Percentiles rank a stretch among this genome's conserved stretches.
These are phyloP conservation scores for Paecilomyces sp. DNA, from an alignment of 2,329 filamentous ascomycete genomes.

Conservation along the genomic window DNA sequence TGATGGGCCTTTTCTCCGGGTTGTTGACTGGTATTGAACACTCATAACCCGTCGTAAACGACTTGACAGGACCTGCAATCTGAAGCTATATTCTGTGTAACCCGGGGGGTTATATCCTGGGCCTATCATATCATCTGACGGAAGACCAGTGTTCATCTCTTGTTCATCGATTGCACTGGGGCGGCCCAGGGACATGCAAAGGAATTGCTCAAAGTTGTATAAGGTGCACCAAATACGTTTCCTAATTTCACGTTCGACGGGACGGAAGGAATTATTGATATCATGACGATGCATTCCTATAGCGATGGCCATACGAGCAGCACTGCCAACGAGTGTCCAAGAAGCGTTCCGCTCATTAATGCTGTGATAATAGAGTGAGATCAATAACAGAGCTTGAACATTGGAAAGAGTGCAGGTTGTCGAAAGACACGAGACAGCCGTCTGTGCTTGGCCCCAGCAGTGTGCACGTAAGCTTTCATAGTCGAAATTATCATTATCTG, in stretches of 20 bases:
- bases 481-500: conserved; percentile 9
- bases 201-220: conserved; percentile 31
- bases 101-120: conserved; percentile 18
- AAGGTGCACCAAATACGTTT: conserved; percentile 33
- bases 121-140: conserved; percentile 21
- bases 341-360: conserved; percentile 34
- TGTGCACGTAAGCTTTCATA: conserved; percentile 17
- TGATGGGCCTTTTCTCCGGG: not conserved
- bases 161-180: conserved; percentile 29
- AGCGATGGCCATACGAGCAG: conserved; percentile 19
- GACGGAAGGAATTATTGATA: conserved; percentile 19
- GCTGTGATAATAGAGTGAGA: conserved; percentile 31
- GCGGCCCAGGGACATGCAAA: conserved; percentile 29
- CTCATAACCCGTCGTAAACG: conserved; percentile 2
- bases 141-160: conserved; percentile 27
- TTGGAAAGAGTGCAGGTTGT: conserved; percentile 25
- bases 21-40: conserved; percentile 1
- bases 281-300: conserved; percentile 20
- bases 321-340: conserved; percentile 21
- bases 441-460: conserved; percentile 11
- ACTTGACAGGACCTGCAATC: conserved; percentile 12
- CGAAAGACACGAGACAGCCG: conserved; percentile 21
- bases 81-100: conserved; percentile 23
- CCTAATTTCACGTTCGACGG: conserved; percentile 26
- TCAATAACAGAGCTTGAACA: conserved; percentile 23